Evolutionary conservation across 768 basidiomycete genomes (phyloP), one percentile per base, ranked within the genome.

Genomic region (Agrocybe praecox): DNA sequence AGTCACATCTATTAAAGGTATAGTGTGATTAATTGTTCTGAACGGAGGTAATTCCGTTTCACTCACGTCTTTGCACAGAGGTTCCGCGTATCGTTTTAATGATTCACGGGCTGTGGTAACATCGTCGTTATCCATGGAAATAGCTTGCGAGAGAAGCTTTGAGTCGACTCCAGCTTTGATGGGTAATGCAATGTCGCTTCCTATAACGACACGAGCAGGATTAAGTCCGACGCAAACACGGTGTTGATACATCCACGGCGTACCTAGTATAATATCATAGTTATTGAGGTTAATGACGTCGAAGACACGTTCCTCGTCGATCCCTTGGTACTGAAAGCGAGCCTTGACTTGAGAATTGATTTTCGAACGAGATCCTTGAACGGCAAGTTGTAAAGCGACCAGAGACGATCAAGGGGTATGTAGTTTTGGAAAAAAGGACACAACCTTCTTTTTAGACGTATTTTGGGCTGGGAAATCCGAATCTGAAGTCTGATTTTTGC

Each of bases 261-360:
- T 75, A 0, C 77, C 71, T 0, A 78, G 59, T 2, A 78, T 74
- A 0, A 73, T 2, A 19, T 81, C 71, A 40, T 80, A 79, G 6
- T 61, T 67, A 0, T 72, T 63, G 0, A 79, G 9, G 48, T 80
- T 80, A 0, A 71, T 66, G 0, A 79, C 58, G 56, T 80, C 69
- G 46, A 80, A 78, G 15, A 45, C 14, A 1, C 65, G 61, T 0
- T 42, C 23, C 15, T 68, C 64, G 15, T 67, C 58, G 0, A 79
- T 73, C 0, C 40, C n/a, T 53, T 77, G 73, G 55, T 77, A 79
- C 10, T 62, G 26, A 0, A 80, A 33, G 1, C 62, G 11, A 0
- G 63, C 73, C 1, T 32, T 57, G 0, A 66, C 57, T 0, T 63
- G 46, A 22, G 33, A 67, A 52, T 76, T 79, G 0, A 82, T 65